Evolutionary conservation across 2,329 filamentous ascomycete genomes (phyloP).

Genomic region (Cordyceps fumosorosea): DNA sequence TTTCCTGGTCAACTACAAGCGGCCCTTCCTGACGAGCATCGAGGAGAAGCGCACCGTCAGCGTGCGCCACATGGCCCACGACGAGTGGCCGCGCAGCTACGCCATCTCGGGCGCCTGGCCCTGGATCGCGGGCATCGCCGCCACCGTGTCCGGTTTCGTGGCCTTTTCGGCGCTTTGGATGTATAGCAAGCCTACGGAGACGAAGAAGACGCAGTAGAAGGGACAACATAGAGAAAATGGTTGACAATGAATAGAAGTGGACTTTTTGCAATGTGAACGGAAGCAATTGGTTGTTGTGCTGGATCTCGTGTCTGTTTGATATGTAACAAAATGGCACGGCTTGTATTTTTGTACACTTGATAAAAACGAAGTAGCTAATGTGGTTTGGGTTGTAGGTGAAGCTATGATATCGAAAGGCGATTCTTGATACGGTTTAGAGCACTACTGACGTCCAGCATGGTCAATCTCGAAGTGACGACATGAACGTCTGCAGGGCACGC

Average conservation of each 20-base stretch:
- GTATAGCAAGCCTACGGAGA: slow-evolving; percentile 51
- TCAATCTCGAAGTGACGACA: neutral
- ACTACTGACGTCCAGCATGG: too few species aligned
- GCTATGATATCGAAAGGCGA: too few species aligned
- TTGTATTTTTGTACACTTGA: slow-evolving; percentile 9
- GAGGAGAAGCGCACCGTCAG: slow-evolving; percentile 95
- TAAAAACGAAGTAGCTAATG: neutral
- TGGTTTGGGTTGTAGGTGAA: too few species aligned
- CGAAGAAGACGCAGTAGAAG: slow-evolving; percentile 37
- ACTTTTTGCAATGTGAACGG: slow-evolving; percentile 4
- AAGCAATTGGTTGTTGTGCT: neutral
- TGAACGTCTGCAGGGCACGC: slow-evolving; percentile 5
- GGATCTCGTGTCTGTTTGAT: neutral
- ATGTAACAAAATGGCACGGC: neutral
- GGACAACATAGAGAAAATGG: neutral
- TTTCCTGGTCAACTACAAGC: slow-evolving; percentile 95
- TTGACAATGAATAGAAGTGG: slow-evolving; percentile 12
- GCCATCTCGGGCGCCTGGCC: slow-evolving; percentile 88
- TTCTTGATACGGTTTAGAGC: too few species aligned
- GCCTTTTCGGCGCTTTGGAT: slow-evolving; percentile 85
- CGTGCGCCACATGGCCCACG: slow-evolving; percentile 91
- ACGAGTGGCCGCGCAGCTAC: slow-evolving; percentile 91
- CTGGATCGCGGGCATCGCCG: slow-evolving; percentile 83
- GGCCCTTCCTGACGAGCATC: slow-evolving; percentile 80
- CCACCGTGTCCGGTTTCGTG: slow-evolving; percentile 78